These are phyloP conservation scores for Cryptococcus sp. DNA, from an alignment of 1,284 basidiomycete genomes.

Conservation along the genomic window DNA sequence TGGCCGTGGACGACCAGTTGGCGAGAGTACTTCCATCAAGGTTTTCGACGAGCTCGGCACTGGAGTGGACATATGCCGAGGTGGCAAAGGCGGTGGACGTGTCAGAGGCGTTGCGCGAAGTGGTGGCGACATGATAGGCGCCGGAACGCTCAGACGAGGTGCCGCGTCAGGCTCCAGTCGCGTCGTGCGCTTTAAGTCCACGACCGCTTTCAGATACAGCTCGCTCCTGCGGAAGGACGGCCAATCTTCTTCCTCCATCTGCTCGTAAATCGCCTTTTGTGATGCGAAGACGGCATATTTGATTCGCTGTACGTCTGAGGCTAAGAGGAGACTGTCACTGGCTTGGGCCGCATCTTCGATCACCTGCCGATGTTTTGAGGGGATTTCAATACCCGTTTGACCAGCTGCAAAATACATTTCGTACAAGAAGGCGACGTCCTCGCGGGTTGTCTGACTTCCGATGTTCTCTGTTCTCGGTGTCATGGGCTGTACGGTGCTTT, in stretches of 20 bases:
- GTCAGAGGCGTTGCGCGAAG: not conserved
- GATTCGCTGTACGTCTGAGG: conserved; percentile 33
- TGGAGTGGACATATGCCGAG: conserved; percentile 2
- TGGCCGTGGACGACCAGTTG: conserved; percentile 16
- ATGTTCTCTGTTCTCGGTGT: conserved; percentile 3
- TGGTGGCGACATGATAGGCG: not conserved
- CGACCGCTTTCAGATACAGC: conserved; percentile 83
- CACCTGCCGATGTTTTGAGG: conserved; percentile 16
- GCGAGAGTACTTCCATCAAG: conserved; percentile 9
- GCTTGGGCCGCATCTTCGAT: conserved; percentile 26
- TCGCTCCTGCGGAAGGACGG: conserved; percentile 82
- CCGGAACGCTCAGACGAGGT: not conserved
- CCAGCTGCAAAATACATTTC: conserved; percentile 72
- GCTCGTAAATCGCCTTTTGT: conserved; percentile 79
- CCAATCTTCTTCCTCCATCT: conserved; percentile 91
- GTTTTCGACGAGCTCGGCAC: conserved; percentile 8
- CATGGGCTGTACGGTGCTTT: conserved; percentile 8
- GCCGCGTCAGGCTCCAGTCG: not conserved
- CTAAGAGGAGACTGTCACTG: not conserved
- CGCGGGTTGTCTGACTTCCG: conserved; percentile 46
- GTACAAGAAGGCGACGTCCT: conserved; percentile 84
- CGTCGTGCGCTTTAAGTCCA: conserved; percentile 61
- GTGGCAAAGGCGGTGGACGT: not conserved
- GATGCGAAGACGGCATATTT: conserved; percentile 66
- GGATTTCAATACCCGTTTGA: conserved; percentile 23